phyloP scores from a whole-genome alignment of 1,284 basidiomycete genomes.

The Fistulina hepatica region DNA sequence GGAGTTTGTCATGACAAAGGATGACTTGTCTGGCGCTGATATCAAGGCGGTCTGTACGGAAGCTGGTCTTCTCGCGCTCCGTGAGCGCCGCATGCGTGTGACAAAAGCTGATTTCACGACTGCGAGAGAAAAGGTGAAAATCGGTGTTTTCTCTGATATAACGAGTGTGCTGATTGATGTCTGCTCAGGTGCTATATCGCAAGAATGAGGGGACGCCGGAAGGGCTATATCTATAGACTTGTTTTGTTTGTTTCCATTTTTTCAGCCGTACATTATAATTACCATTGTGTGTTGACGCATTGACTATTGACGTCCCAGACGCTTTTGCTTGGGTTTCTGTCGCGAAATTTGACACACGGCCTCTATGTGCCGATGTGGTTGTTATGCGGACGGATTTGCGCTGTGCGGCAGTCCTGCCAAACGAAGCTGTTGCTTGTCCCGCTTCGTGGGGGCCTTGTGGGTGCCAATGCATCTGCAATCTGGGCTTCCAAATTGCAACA shows the following conservation, averaged over 20 bases:
- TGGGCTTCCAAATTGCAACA: too few relatives aligned
- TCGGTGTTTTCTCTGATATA: background rate
- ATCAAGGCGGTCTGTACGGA: slow-evolving; percentile 98
- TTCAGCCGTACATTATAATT: background rate
- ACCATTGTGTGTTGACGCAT: too few relatives aligned
- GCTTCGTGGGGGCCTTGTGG: too few relatives aligned
- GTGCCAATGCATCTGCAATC: too few relatives aligned
- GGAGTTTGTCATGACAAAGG: slow-evolving; percentile 93
- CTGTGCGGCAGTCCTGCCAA: too few relatives aligned
- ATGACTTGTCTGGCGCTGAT: slow-evolving; percentile 94
- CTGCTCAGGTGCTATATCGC: slow-evolving; percentile 67
- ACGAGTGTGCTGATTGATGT: slow-evolving; percentile 7
- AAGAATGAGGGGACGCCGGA: slow-evolving; percentile 92
- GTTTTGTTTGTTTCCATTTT: background rate
- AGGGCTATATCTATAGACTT: slow-evolving; percentile 59
- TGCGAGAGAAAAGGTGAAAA: slow-evolving; percentile 76
- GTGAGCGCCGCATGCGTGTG: slow-evolving; percentile 95
- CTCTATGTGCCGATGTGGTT: too few relatives aligned
- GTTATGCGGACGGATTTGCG: too few relatives aligned
- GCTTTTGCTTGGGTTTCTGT: too few relatives aligned
- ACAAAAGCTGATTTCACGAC: slow-evolving; percentile 85
- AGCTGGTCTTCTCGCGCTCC: slow-evolving; percentile 87
- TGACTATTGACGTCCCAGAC: too few relatives aligned
- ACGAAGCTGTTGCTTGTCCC: too few relatives aligned
- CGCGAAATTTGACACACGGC: too few relatives aligned